phyloP scores from a whole-genome alignment of 1,284 basidiomycete species.

The Leccinum subfulvum region DNA sequence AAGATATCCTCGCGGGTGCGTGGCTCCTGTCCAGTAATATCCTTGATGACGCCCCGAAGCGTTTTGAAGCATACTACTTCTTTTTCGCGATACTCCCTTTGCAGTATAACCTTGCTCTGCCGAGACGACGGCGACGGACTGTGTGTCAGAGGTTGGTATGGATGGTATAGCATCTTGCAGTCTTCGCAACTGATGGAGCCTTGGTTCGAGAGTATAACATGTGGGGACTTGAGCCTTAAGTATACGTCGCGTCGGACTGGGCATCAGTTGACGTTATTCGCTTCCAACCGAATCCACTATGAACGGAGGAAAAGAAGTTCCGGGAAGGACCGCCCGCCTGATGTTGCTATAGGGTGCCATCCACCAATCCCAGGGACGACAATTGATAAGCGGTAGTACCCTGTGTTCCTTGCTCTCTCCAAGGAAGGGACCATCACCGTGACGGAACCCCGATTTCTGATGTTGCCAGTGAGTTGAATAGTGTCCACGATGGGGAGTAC shows the following conservation, averaged over 20 bases:
- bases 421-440: no score
- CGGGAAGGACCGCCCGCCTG: not conserved
- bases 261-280: not conserved
- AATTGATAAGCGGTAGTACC: not conserved
- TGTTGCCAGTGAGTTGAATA: not conserved
- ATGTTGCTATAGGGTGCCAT: not conserved
- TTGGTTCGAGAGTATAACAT: not conserved
- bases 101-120: slow-evolving; percentile 16
- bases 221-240: not conserved
- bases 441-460: not conserved
- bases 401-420: not conserved
- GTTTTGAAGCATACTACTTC: slow-evolving; percentile 20
- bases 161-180: slow-evolving; percentile 5
- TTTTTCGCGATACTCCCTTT: slow-evolving; percentile 25
- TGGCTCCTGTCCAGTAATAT: slow-evolving; percentile 15
- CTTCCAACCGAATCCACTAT: not conserved
- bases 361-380: not conserved
- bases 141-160: not conserved
- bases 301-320: not conserved
- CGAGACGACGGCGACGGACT: not conserved
- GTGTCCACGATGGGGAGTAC: no score
- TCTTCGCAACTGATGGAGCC: not conserved
- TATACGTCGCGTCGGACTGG: not conserved
- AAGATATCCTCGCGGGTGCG: slow-evolving; percentile 22
- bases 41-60: slow-evolving; percentile 20